These are phyloP conservation scores for Ambrosiella beaveri DNA, from an alignment of 2,329 filamentous ascomycete species.

Conservation along the genomic window DNA sequence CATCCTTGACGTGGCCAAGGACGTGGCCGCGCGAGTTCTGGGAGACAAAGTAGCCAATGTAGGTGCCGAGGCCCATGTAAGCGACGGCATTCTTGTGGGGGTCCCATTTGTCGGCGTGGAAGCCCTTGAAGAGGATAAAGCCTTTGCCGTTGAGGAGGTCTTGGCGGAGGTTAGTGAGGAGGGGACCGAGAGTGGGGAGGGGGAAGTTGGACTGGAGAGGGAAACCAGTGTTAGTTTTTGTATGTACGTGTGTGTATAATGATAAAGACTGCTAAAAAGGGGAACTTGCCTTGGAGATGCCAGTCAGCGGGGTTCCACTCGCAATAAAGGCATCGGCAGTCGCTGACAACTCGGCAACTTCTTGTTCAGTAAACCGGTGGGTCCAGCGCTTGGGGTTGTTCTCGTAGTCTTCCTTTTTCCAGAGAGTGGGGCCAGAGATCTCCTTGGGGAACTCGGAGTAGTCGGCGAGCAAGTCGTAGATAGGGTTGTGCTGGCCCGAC, in stretches of 20 bases:
- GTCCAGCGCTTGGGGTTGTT: slow-evolving; percentile 52
- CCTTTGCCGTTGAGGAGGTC: slow-evolving; percentile 61
- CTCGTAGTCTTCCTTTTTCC: slow-evolving; percentile 48
- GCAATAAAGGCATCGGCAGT: slow-evolving; percentile 54
- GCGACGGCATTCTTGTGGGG: slow-evolving; percentile 64
- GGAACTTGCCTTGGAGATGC: slow-evolving; percentile 31
- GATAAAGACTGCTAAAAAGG: neutral
- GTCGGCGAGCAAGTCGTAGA: slow-evolving; percentile 45
- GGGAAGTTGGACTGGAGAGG: slow-evolving; percentile 24
- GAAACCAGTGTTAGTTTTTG: neutral
- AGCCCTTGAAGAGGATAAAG: slow-evolving; percentile 76
- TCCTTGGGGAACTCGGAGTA: slow-evolving; percentile 54
- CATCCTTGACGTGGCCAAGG: slow-evolving; percentile 75
- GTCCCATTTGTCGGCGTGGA: slow-evolving; percentile 62
- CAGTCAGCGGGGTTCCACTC: slow-evolving; percentile 48
- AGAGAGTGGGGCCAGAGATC: slow-evolving; percentile 56
- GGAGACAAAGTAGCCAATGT: slow-evolving; percentile 74
- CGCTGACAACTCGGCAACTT: slow-evolving; percentile 48
- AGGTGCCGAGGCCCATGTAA: slow-evolving; percentile 79
- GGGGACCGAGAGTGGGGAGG: slow-evolving; percentile 23
- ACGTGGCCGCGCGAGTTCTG: slow-evolving; percentile 78
- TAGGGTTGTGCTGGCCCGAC: slow-evolving; percentile 53
- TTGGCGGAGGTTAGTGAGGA: slow-evolving; percentile 22
- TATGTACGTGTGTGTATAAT: neutral
- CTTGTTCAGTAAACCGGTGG: slow-evolving; percentile 47